Percentiles rank a stretch among this genome's conserved stretches.
These are phyloP conservation scores for Musa troglodytarum DNA, from an alignment of 176 grass and related monocot genomes.

Conservation along the genomic window DNA sequence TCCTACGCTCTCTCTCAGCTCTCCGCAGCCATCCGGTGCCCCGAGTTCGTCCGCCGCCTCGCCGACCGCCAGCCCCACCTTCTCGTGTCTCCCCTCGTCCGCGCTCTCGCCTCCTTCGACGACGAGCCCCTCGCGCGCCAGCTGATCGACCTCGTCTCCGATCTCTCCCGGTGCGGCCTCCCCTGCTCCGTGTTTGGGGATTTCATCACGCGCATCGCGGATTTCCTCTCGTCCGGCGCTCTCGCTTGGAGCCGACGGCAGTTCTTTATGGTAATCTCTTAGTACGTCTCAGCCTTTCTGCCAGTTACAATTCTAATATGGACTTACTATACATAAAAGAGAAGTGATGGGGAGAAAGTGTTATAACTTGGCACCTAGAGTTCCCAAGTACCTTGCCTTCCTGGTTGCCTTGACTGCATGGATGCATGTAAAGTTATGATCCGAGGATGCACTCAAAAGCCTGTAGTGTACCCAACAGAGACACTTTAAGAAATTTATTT, in stretches of 20 bases:
- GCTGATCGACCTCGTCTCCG: constrained; percentile 45
- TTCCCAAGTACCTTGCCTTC: too few species aligned
- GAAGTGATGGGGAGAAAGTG: not conserved
- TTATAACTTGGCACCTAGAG: too few species aligned
- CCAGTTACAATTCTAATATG: not conserved
- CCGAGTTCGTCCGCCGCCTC: constrained; percentile 24
- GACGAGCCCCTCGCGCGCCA: constrained; percentile 48
- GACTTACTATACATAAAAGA: not conserved
- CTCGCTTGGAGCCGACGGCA: constrained; percentile 53
- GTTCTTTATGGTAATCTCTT: constrained; percentile 44
- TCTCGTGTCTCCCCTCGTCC: constrained; percentile 46
- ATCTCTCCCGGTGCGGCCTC: constrained; percentile 36
- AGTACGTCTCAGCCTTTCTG: not conserved
- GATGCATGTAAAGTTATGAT: not conserved
- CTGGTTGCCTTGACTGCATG: not conserved
- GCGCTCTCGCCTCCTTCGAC: constrained; percentile 36
- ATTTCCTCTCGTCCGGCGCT: constrained; percentile 48
- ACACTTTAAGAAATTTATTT: not conserved
- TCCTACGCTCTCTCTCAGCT: constrained; percentile 71
- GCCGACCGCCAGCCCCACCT: constrained; percentile 47
- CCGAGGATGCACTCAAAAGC: not conserved
- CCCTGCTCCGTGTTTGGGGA: constrained; percentile 44
- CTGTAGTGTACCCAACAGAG: not conserved
- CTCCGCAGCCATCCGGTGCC: constrained; percentile 46
- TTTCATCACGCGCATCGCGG: constrained; percentile 43